Percentiles rank a stretch among this genome's conserved stretches.
phyloP scores from a whole-genome alignment of 768 basidiomycete genomes.

The Podaxis carcinomalis region DNA sequence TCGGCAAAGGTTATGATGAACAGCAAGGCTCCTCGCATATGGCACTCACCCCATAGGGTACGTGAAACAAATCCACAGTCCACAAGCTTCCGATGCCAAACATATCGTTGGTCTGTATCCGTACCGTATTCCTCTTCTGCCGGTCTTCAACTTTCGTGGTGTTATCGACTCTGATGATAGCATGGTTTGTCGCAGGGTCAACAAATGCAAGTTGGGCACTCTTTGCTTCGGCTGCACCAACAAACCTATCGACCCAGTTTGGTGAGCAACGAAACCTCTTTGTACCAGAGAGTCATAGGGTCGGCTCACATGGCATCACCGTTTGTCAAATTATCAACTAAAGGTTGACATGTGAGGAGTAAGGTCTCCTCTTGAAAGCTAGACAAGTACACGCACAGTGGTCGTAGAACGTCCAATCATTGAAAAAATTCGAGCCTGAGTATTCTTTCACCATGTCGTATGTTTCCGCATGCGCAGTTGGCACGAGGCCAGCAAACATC shows the following conservation, averaged over 20 bases:
- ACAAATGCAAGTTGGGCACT: constrained; percentile 55
- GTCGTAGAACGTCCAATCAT: constrained; percentile 64
- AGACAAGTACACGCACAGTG: constrained; percentile 35
- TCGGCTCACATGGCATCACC: constrained; percentile 49
- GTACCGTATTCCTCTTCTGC: constrained; percentile 63
- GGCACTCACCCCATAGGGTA: constrained; percentile 56
- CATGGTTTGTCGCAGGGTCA: constrained; percentile 60
- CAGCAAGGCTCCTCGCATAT: not conserved
- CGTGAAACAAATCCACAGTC: constrained; percentile 61
- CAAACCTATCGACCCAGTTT: constrained; percentile 50
- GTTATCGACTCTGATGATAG: constrained; percentile 77
- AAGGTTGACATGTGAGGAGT: not conserved
- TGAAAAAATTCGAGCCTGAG: constrained; percentile 58
- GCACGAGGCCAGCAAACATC: not conserved
- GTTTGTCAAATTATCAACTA: constrained; percentile 69
- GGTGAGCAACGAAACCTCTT: not conserved
- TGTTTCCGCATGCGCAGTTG: constrained; percentile 13
- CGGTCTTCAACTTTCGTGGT: constrained; percentile 45
- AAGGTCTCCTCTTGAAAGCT: not conserved
- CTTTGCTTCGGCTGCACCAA: constrained; percentile 38
- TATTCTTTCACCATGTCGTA: constrained; percentile 57
- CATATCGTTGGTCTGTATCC: constrained; percentile 54
- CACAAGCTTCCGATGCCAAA: constrained; percentile 60
- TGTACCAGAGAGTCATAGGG: not conserved
- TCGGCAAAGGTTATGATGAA: not conserved